These are phyloP conservation scores for Lyophyllum semitale DNA, from an alignment of 768 basidiomycete genomes.

Conservation along the genomic window DNA sequence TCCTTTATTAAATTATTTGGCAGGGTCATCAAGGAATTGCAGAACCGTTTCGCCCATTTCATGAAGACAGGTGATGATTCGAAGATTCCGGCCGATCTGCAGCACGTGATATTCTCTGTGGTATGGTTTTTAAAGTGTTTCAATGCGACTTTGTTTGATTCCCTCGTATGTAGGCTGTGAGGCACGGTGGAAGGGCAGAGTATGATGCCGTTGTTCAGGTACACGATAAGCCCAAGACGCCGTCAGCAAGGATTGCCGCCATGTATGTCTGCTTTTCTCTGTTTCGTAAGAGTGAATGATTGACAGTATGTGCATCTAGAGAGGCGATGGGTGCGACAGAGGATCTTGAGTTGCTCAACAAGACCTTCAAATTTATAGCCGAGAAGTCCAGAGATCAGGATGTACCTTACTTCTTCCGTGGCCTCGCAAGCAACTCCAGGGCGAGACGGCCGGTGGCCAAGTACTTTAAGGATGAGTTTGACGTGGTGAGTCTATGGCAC, in stretches of 20 bases:
- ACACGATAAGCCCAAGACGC: constrained; percentile 72
- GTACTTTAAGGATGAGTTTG: constrained; percentile 74
- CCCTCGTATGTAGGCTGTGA: constrained; percentile 53
- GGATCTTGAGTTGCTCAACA: constrained; percentile 56
- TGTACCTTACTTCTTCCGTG: constrained; percentile 62
- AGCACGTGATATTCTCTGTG: constrained; percentile 51
- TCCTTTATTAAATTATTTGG: no score
- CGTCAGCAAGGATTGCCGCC: constrained; percentile 69
- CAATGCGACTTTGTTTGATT: constrained; percentile 1
- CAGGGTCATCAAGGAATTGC: constrained; percentile 77
- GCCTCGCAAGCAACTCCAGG: constrained; percentile 55
- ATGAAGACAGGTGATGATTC: constrained; percentile 74
- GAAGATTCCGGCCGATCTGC: constrained; percentile 79
- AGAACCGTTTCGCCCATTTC: constrained; percentile 69
- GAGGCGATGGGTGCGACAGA: constrained; percentile 62
- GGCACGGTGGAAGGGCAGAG: constrained; percentile 72
- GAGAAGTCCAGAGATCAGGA: constrained; percentile 61
- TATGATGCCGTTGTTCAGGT: constrained; percentile 73
- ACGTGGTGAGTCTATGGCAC: constrained; percentile 43
- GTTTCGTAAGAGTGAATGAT: background rate
- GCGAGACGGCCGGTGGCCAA: constrained; percentile 54
- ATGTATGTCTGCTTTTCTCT: constrained; percentile 46
- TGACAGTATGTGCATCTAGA: constrained; percentile 36
- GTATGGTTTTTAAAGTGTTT: constrained; percentile 40
- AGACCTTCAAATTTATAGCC: constrained; percentile 64